Conservation (phyloP, 257 asterid species). For the Solanum sitiens region DNA sequence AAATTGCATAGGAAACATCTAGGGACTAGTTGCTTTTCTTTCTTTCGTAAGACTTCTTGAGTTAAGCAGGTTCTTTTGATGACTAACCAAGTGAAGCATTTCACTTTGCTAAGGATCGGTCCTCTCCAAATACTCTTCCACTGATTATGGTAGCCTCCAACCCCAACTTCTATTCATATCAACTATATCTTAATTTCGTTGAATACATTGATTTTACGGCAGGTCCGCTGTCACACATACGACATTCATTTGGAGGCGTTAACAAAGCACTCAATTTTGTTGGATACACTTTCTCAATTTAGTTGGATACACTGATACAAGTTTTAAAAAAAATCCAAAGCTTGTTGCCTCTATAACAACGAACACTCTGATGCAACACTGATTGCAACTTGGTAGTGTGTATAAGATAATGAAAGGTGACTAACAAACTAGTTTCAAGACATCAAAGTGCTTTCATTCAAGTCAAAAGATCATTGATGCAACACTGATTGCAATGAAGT, state of each 20-base stretch:
- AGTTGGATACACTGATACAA: neutral
- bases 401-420: neutral
- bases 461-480: neutral
- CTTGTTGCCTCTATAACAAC: neutral
- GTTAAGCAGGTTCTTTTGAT: neutral
- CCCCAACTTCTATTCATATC: neutral
- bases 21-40: neutral
- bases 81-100: neutral
- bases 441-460: neutral
- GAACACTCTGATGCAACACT: neutral
- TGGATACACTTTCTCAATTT: neutral
- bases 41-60: neutral
- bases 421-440: neutral
- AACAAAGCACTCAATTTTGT: neutral
- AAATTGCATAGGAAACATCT: neutral
- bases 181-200: neutral
- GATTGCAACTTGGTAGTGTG: neutral
- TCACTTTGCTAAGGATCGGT: neutral
- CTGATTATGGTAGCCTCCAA: neutral
- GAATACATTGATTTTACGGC: neutral
- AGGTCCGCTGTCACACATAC: neutral
- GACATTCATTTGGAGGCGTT: neutral
- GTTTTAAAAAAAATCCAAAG: neutral
- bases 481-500: neutral
- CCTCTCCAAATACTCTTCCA: neutral